phyloP scores from a whole-genome alignment of 202 grass and related monocot genomes.

The Panicum hallii region DNA sequence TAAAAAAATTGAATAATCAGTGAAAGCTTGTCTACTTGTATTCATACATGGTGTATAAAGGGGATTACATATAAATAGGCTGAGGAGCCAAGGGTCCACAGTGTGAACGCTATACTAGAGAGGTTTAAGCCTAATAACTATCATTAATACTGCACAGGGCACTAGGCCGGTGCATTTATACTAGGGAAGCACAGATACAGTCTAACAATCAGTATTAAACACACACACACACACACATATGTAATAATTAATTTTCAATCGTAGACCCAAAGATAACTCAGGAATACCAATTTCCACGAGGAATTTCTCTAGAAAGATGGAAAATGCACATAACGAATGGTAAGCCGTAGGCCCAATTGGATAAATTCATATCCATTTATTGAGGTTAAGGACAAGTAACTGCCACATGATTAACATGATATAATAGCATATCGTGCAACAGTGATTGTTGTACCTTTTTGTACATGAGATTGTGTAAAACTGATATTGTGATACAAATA shows the following conservation, averaged over 20 bases:
- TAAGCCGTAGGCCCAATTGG: background rate
- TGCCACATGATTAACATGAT: background rate
- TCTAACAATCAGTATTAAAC: background rate
- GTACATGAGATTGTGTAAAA: slow-evolving; percentile 5
- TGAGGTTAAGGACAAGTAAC: background rate
- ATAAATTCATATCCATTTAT: background rate
- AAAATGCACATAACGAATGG: background rate
- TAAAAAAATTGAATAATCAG: background rate
- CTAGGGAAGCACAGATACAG: no score
- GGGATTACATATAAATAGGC: no score
- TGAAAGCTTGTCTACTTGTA: no score
- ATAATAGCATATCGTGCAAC: slow-evolving; percentile 15
- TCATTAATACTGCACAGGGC: no score
- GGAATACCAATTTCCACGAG: background rate
- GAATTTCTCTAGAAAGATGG: background rate
- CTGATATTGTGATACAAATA: background rate
- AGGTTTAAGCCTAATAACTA: no score
- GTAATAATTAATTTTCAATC: background rate
- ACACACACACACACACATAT: background rate
- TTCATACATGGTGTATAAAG: no score
- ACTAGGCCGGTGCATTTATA: no score
- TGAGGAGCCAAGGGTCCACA: no score
- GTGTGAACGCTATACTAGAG: no score
- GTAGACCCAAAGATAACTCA: background rate
- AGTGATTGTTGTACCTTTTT: background rate